Percentiles rank a stretch among this genome's conserved stretches.
These are phyloP conservation scores for Carpediemonas membranifera DNA, from an alignment of 78 protist species.

Conservation along the genomic window DNA sequence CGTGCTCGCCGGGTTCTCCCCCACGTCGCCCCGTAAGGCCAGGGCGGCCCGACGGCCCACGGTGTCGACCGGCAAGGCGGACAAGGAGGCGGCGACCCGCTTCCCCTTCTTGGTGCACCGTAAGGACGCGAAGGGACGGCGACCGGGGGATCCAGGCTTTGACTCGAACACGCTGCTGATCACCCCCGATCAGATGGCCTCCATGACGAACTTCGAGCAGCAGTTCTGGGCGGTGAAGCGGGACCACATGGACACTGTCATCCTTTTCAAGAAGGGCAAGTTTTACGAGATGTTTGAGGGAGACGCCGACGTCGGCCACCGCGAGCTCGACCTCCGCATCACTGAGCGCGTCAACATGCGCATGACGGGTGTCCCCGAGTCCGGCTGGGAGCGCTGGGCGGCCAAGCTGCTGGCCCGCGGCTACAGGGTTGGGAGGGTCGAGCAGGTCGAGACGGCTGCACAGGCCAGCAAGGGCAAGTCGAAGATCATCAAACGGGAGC, in stretches of 20 bases:
- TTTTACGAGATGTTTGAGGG: slow-evolving; percentile 79
- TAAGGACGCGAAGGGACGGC: slow-evolving; percentile 31
- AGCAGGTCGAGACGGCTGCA: slow-evolving; percentile 41
- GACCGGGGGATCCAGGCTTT: slow-evolving; percentile 37
- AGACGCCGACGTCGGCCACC: slow-evolving; percentile 72
- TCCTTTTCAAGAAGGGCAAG: slow-evolving; percentile 70
- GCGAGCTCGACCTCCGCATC: slow-evolving; percentile 56
- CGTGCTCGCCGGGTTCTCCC: no score
- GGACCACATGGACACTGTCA: slow-evolving; percentile 54
- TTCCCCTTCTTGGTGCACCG: not conserved
- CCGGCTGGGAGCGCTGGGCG: slow-evolving; percentile 48
- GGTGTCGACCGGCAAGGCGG: not conserved
- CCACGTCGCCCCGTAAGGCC: no score
- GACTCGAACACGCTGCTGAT: slow-evolving; percentile 51
- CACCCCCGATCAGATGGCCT: slow-evolving; percentile 3
- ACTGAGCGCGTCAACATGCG: slow-evolving; percentile 20
- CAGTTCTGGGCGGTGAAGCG: slow-evolving; percentile 79
- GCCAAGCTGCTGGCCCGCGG: slow-evolving; percentile 44
- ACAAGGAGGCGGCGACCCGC: not conserved
- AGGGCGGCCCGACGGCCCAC: no score
- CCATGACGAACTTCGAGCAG: slow-evolving; percentile 55
- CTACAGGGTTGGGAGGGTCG: slow-evolving; percentile 59
- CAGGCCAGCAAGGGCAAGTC: not conserved
- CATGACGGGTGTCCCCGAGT: slow-evolving; percentile 70
- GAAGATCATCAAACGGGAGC: not conserved